Percentiles rank a stretch among this genome's conserved stretches.
These are phyloP conservation scores for Tetrahymena elliotti DNA, from an alignment of 73 alveolate species.

Conservation along the genomic window DNA sequence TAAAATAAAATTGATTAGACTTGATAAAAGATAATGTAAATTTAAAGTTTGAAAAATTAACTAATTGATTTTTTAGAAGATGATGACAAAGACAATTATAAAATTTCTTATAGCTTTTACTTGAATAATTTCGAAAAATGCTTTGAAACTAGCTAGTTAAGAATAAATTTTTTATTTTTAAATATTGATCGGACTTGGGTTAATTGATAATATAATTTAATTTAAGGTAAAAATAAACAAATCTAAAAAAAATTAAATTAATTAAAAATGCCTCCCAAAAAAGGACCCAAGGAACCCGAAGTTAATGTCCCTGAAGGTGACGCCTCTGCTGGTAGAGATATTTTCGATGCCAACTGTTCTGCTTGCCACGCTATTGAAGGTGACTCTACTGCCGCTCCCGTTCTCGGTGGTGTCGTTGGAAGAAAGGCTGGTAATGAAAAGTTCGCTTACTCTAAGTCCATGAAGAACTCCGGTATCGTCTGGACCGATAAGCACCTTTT, in stretches of 20 bases:
- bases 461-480: constrained; percentile 22
- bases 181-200: background rate
- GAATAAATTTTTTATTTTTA: background rate
- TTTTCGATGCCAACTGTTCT: constrained; percentile 29
- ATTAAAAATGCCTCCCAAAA: constrained; percentile 38
- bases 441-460: constrained; percentile 34
- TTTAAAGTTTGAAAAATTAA: background rate
- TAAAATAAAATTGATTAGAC: background rate
- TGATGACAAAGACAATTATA: background rate
- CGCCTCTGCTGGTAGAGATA: constrained; percentile 36
- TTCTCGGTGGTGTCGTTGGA: constrained; percentile 34
- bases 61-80: background rate
- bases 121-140: background rate
- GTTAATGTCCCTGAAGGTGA: constrained; percentile 38
- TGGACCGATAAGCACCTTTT: constrained; percentile 67
- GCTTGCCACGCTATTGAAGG: constrained; percentile 48
- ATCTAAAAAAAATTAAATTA: constrained; percentile 8
- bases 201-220: background rate
- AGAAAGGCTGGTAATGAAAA: constrained; percentile 20
- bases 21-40: background rate
- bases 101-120: background rate
- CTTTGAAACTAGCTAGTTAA: background rate
- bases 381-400: constrained; percentile 40
- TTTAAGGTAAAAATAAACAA: background rate
- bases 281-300: constrained; percentile 23